phyloP scores from a whole-genome alignment of 495 filamentous ascomycete genomes.

The Aspergillus nidulans region DNA sequence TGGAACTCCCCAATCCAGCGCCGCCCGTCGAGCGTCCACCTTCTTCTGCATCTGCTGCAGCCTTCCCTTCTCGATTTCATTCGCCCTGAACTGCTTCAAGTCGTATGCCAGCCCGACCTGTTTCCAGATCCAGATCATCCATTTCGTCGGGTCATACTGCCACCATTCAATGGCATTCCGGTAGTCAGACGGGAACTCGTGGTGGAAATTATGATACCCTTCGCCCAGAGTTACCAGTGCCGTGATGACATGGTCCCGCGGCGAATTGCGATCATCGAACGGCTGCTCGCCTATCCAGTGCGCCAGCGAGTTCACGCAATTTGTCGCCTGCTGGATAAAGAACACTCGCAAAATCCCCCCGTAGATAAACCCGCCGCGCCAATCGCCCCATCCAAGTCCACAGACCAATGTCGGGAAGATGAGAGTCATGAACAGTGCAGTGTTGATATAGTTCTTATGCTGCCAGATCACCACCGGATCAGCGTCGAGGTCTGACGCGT shows the following conservation, averaged over 20 bases:
- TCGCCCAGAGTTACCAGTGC: conserved; percentile 85
- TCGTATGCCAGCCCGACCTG: conserved; percentile 80
- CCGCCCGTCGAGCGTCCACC: conserved; percentile 76
- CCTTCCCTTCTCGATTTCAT: conserved; percentile 92
- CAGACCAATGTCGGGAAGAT: conserved; percentile 71
- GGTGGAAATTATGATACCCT: conserved; percentile 95
- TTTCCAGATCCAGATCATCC: conserved; percentile 83
- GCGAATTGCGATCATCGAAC: conserved; percentile 89
- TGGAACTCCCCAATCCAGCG: conserved; percentile 82
- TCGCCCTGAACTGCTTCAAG: conserved; percentile 81
- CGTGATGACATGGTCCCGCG: conserved; percentile 83
- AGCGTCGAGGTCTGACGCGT: conserved; percentile 85
- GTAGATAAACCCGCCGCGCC: conserved; percentile 78
- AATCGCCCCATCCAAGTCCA: conserved; percentile 78
- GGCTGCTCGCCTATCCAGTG: conserved; percentile 94
- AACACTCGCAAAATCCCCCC: conserved; percentile 82
- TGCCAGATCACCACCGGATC: conserved; percentile 84
- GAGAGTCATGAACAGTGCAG: conserved; percentile 73
- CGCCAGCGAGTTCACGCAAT: conserved; percentile 90
- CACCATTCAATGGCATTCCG: conserved; percentile 89
- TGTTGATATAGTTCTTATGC: conserved; percentile 77
- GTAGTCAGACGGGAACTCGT: conserved; percentile 93
- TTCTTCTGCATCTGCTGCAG: conserved; percentile 92
- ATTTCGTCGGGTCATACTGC: conserved; percentile 96
- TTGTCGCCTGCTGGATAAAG: conserved; percentile 91